Evolutionary conservation across 768 basidiomycete genomes (phyloP), one percentile per base, ranked within the genome.

Genomic region (Leccinum rimulosum): DNA sequence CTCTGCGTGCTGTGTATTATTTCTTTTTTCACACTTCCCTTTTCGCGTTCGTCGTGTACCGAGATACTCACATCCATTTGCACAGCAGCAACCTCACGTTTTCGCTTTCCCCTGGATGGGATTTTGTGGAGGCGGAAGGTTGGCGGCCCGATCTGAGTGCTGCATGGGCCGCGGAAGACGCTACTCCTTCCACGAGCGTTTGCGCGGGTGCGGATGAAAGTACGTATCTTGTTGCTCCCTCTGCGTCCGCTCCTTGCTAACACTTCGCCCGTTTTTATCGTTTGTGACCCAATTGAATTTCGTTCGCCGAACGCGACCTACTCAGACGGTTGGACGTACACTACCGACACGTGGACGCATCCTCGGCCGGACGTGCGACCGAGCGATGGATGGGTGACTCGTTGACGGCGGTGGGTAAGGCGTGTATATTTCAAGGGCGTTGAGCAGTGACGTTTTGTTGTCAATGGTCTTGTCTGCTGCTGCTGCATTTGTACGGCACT

Each of bases 31-130:
- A 22, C 22, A 22, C 22, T 22, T 22, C 22, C 6, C 36, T 17
- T 15, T 6, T 38, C 15, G 14, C 6, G 14, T 38, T 17, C 15
- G 6, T 38, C 14, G 30, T 31, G 30, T 9, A 31, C 30, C 7
- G 6, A 38, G 36, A 7, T 38, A 17, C 36, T 38, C 36, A 38
- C 43, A 22, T 45, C 19, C 19, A 14, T 49, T 55, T 22, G 66
- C 58, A 53, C 72, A 89, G 86, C 78, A 92, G 90, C 72, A 89
- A 89, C 77, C 79, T 92, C 56, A 90, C 88, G 2, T 91, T 93
- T 65, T 83, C 85, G 8, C 83, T 93, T 17, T 81, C 84, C 3
- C 79, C 83, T 4, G 86, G 86, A 0, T 93, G 90, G 89, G 68
- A 76, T 1, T 93, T 91, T 58, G 83, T 92, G 6, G 81, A 84